Conservation (phyloP, 2,329 filamentous ascomycete genomes). For the Trichoderma asperellum region DNA sequence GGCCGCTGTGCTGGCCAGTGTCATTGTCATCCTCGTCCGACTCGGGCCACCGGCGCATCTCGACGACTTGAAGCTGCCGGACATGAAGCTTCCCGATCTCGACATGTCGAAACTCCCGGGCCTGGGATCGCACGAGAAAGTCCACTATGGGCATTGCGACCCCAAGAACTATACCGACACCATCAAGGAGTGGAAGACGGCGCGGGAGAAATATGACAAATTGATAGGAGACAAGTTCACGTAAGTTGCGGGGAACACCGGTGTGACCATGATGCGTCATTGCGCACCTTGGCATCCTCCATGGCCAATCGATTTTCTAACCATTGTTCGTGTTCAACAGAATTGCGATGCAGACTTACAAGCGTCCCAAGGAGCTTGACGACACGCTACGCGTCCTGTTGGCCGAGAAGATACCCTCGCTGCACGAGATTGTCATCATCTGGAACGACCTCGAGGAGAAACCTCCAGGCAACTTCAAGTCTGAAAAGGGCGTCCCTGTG, state of each 20-base stretch:
- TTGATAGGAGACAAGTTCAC: slow-evolving; percentile 37
- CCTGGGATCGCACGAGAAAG: slow-evolving; percentile 4
- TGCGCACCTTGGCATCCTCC: background rate
- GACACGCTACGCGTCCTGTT: slow-evolving; percentile 33
- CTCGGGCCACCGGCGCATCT: slow-evolving; percentile 20
- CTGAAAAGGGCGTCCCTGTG: slow-evolving; percentile 34
- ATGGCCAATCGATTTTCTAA: background rate
- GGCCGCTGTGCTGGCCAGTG: slow-evolving; percentile 18
- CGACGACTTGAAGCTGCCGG: slow-evolving; percentile 12
- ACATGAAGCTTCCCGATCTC: slow-evolving; percentile 25
- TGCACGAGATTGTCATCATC: slow-evolving; percentile 38
- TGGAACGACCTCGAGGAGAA: slow-evolving; percentile 37
- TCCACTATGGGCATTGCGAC: slow-evolving; percentile 14
- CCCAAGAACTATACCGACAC: slow-evolving; percentile 20
- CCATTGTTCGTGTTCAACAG: slow-evolving; percentile 19
- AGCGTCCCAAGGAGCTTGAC: slow-evolving; percentile 36
- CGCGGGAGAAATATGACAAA: slow-evolving; percentile 47
- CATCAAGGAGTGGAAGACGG: slow-evolving; percentile 24
- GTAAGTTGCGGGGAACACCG: slow-evolving; percentile 29
- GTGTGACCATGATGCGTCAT: background rate
- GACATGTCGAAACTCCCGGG: slow-evolving; percentile 25
- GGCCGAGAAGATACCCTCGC: slow-evolving; percentile 34
- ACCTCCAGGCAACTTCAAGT: slow-evolving; percentile 33
- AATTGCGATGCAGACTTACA: slow-evolving; percentile 37
- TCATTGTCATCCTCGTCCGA: slow-evolving; percentile 25